Conservation (phyloP, 2,329 filamentous ascomycete genomes). For the Penicillium janthinellum region DNA sequence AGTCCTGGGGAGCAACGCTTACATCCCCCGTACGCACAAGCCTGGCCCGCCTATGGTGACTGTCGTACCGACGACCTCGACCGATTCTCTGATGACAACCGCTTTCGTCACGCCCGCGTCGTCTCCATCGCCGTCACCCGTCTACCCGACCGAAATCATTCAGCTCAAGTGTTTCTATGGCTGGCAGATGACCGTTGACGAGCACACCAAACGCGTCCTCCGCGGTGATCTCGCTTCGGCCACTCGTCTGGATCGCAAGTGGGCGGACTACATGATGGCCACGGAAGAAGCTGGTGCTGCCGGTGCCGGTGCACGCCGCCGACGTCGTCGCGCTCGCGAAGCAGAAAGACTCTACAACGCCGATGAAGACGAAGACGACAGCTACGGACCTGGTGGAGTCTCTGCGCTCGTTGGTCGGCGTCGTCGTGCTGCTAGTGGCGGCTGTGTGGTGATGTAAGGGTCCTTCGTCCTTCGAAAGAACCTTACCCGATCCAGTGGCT, state of each 20-base stretch:
- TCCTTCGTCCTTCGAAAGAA: background rate
- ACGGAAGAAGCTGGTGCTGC: constrained; percentile 75
- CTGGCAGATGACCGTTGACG: constrained; percentile 92
- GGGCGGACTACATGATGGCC: constrained; percentile 92
- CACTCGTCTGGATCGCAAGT: constrained; percentile 79
- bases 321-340: constrained; percentile 76
- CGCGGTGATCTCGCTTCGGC: constrained; percentile 75
- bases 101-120: constrained; percentile 28
- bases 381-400: constrained; percentile 36
- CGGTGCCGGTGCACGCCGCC: constrained; percentile 63
- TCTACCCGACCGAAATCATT: constrained; percentile 76
- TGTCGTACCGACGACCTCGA: constrained; percentile 34
- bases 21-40: constrained; percentile 59
- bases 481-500: background rate
- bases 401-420: constrained; percentile 53
- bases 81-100: constrained; percentile 26
- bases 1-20: constrained; percentile 80
- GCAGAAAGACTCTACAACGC: constrained; percentile 77
- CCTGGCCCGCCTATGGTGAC: constrained; percentile 32
- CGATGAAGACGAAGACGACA: constrained; percentile 69
- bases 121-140: constrained; percentile 28
- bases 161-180: constrained; percentile 91
- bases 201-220: constrained; percentile 85
- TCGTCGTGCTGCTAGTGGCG: constrained; percentile 64
- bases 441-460: constrained; percentile 67